phyloP scores from a whole-genome alignment of 2,329 filamentous ascomycete genomes.

The Grosmannia penicillata region DNA sequence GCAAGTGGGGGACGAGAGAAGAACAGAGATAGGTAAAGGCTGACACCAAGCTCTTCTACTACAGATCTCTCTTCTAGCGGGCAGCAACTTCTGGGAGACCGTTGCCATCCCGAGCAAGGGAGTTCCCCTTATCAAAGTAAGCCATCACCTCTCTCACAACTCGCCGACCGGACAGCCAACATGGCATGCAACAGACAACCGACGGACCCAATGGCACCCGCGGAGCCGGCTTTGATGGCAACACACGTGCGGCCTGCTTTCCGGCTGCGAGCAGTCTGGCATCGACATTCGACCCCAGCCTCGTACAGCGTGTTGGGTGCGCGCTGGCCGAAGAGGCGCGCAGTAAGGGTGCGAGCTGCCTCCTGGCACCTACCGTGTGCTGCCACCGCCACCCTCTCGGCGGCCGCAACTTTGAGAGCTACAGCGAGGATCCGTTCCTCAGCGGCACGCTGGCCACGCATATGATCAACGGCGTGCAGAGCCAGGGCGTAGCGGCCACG shows the following conservation, averaged over 20 bases:
- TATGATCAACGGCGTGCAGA: constrained; percentile 59
- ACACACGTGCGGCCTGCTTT: constrained; percentile 60
- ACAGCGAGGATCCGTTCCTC: constrained; percentile 67
- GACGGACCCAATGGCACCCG: constrained; percentile 59
- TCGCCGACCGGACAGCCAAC: no score
- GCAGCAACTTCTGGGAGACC: constrained; percentile 56
- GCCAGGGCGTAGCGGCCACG: constrained; percentile 58
- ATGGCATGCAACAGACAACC: constrained; percentile 31
- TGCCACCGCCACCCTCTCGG: constrained; percentile 71
- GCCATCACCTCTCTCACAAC: neutral
- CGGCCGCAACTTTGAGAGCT: constrained; percentile 75
- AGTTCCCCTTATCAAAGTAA: constrained; percentile 43
- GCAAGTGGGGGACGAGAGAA: no score
- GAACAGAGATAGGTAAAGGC: no score
- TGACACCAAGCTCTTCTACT: no score
- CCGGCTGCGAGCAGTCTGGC: constrained; percentile 67
- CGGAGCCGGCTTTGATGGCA: constrained; percentile 53
- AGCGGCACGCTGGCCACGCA: constrained; percentile 59
- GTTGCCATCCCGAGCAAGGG: constrained; percentile 45
- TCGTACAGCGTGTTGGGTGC: constrained; percentile 54
- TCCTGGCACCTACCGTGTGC: constrained; percentile 66
- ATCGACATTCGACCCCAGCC: constrained; percentile 60
- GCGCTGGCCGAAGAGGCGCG: constrained; percentile 58
- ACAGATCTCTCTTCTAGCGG: constrained; percentile 42
- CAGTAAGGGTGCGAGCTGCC: constrained; percentile 46